Conservation (phyloP, 306 rosid genomes). For the Cucurbita moschata region DNA sequence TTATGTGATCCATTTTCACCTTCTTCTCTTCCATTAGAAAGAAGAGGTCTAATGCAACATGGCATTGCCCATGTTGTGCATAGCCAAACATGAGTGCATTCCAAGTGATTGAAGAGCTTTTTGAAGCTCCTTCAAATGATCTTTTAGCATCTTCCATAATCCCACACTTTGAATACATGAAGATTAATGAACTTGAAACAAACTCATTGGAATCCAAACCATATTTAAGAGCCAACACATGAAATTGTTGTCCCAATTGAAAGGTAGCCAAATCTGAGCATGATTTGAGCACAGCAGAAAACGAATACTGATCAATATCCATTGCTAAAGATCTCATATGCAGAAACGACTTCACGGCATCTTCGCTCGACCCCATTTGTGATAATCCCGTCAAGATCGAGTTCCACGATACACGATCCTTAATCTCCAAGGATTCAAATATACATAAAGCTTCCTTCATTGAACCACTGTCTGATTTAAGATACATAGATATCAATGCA, state of each 20-base stretch:
- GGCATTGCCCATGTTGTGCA: conserved; percentile 77
- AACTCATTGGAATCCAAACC: conserved; percentile 46
- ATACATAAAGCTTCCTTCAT: conserved; percentile 41
- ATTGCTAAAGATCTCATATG: conserved; percentile 29
- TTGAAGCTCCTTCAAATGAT: conserved; percentile 47
- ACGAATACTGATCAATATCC: conserved; percentile 52
- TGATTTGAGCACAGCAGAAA: conserved; percentile 52
- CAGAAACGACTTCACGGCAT: conserved; percentile 44
- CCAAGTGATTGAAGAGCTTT: conserved; percentile 48
- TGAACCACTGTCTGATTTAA: conserved; percentile 34
- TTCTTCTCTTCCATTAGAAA: conserved; percentile 37
- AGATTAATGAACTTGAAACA: conserved; percentile 65
- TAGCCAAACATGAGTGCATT: conserved; percentile 72
- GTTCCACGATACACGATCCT: conserved; percentile 72
- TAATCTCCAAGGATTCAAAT: conserved; percentile 33
- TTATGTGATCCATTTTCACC: conserved; percentile 70
- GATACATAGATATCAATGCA: conserved; percentile 70
- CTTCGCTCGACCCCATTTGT: conserved; percentile 57
- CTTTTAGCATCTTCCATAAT: conserved; percentile 62
- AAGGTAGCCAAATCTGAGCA: conserved; percentile 68
- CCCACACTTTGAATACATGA: conserved; percentile 88
- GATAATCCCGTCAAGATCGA: conserved; percentile 62
- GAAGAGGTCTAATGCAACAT: conserved; percentile 50
- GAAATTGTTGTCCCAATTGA: conserved; percentile 64
- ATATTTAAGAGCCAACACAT: conserved; percentile 35